Conservation (phyloP, 2,329 filamentous ascomycete species). For the Aspergillus pseudoviridinutans region DNA sequence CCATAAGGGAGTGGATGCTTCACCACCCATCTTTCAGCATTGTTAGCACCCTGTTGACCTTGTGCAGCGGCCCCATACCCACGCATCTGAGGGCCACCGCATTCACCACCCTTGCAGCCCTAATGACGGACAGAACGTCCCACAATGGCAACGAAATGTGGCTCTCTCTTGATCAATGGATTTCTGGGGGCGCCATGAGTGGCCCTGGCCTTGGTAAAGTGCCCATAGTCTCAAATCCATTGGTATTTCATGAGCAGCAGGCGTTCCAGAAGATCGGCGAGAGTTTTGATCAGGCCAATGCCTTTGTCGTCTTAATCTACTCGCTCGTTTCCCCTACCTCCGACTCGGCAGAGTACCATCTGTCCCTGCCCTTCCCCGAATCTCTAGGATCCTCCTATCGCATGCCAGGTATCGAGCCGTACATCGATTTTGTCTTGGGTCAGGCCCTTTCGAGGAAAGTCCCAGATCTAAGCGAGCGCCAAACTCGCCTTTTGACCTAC, state of each 20-base stretch:
- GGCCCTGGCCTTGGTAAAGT: constrained; percentile 45
- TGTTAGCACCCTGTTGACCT: constrained; percentile 68
- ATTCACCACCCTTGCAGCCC: constrained; percentile 70
- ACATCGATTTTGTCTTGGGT: constrained; percentile 85
- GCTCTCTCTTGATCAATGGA: constrained; percentile 74
- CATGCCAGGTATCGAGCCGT: constrained; percentile 82
- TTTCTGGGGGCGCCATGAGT: constrained; percentile 52
- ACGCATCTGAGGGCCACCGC: constrained; percentile 76
- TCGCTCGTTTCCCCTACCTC: constrained; percentile 61
- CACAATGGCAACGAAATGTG: constrained; percentile 71
- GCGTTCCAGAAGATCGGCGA: constrained; percentile 71
- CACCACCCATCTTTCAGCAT: constrained; percentile 64
- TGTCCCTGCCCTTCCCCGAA: constrained; percentile 82
- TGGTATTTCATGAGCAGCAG: constrained; percentile 49
- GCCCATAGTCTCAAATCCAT: constrained; percentile 39
- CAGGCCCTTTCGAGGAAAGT: constrained; percentile 67
- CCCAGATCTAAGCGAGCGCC: constrained; percentile 63
- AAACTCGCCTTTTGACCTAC: constrained; percentile 69
- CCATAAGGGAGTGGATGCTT: constrained; percentile 70
- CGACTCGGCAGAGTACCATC: constrained; percentile 54
- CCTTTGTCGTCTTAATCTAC: constrained; percentile 75
- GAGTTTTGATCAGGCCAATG: constrained; percentile 79
- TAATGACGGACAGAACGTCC: constrained; percentile 70
- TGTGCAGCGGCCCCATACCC: constrained; percentile 73
- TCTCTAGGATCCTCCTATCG: constrained; percentile 72